A percentile compares a stretch with the other conserved stretches of the same genome.
Conservation (phyloP, 208 protist species). For the Naegleria fowleri region DNA sequence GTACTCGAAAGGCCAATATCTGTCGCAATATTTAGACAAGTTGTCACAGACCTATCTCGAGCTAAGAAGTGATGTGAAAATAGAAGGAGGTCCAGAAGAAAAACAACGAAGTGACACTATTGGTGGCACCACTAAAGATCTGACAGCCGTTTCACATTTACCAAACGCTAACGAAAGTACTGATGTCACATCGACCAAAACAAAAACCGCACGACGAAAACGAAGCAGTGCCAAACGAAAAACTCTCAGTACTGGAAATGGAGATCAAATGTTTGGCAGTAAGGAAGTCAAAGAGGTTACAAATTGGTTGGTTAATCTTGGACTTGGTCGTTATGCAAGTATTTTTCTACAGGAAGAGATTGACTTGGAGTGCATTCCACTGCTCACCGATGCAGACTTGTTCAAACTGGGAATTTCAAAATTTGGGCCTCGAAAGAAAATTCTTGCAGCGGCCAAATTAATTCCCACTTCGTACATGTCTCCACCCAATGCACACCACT, state of each 20-base stretch:
- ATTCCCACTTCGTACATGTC: background rate
- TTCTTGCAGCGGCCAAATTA: background rate
- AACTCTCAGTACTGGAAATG: background rate
- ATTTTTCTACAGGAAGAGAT: constrained; percentile 13
- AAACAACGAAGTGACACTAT: background rate
- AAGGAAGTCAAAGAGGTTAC: constrained; percentile 13
- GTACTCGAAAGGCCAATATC: background rate
- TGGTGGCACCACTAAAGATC: background rate
- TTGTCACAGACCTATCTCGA: background rate
- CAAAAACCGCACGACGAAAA: background rate
- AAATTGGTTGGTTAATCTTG: background rate
- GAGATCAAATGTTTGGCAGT: background rate
- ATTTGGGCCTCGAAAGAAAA: constrained; percentile 9
- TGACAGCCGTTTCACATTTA: too few relatives aligned
- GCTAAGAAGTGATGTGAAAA: background rate
- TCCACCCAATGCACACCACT: background rate
- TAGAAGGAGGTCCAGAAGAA: background rate
- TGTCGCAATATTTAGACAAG: background rate
- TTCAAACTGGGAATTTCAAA: background rate
- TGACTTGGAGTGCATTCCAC: constrained; percentile 3
- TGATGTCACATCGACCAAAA: background rate
- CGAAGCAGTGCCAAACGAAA: background rate
- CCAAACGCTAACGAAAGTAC: background rate
- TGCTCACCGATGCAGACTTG: background rate
- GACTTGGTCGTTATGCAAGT: background rate